These are phyloP conservation scores for Sinapis alba DNA, from an alignment of 441 rosid genomes.

Conservation along the genomic window DNA sequence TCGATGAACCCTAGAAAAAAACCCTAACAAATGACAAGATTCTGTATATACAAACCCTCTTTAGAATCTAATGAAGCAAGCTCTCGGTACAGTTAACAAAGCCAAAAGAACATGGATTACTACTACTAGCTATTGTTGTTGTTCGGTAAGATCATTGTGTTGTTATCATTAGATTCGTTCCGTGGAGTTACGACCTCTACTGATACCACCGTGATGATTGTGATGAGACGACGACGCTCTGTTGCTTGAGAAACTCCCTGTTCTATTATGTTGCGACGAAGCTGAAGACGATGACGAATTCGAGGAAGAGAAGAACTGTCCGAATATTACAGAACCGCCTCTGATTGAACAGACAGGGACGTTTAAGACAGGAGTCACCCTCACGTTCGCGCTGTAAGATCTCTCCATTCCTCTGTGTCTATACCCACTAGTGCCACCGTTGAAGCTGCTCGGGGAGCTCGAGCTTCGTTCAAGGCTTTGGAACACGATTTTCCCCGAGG, in stretches of 20 bases:
- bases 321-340: slow-evolving; percentile 59
- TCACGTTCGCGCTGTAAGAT: slow-evolving; percentile 81
- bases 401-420: slow-evolving; percentile 88
- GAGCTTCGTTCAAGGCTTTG: slow-evolving; percentile 90
- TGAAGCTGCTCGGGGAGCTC: slow-evolving; percentile 94
- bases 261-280: slow-evolving; percentile 55
- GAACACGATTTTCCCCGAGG: slow-evolving; percentile 90
- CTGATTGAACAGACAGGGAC: slow-evolving; percentile 82
- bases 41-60: slow-evolving; percentile 14
- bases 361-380: slow-evolving; percentile 87
- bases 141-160: not conserved
- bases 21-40: not conserved
- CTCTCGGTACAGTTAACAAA: not conserved
- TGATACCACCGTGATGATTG: slow-evolving; percentile 25
- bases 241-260: slow-evolving; percentile 34
- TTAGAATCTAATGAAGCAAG: not conserved
- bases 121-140: slow-evolving; percentile 11
- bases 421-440: slow-evolving; percentile 71
- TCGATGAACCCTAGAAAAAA: slow-evolving; percentile 29
- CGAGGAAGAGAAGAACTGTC: slow-evolving; percentile 58
- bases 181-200: slow-evolving; percentile 38
- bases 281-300: not conserved
- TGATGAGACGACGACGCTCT: slow-evolving; percentile 31
- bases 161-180: slow-evolving; percentile 39
- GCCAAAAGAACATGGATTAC: not conserved